Evolutionary conservation across 768 basidiomycete species (phyloP), one percentile per base, ranked within the genome.

Genomic region (Suillus weaverae): DNA sequence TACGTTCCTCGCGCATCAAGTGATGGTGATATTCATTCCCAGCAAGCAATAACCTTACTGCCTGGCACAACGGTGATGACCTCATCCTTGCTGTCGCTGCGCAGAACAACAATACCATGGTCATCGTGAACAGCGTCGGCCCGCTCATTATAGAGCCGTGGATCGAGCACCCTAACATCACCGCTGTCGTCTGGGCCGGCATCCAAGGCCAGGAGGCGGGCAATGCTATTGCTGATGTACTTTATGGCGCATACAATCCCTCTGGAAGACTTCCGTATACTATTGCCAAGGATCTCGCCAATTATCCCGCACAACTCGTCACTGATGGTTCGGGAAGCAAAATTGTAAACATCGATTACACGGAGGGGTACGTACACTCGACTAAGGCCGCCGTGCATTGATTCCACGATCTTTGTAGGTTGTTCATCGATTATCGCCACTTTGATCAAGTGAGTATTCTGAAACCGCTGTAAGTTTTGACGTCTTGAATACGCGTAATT

Each of bases 101-200:
- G 10, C 80, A 83, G 69, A 87, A 88, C 74, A 82, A 76, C 62
- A 73, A 73, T 38, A 73, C 72, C 16, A 68, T 76, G 43, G 75
- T 76, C 3, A 63, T 76, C 18, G 64, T 74, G 16, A 71, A 76
- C 62, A 84, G 83, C 30, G 85, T 86, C 16, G 87, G 87, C 75
- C 86, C 86, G 0, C 71, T 89, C 60, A 85, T 86, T 60, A 60
- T 86, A 30, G 86, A 89, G 71, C 81, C 83, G 2, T 91, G 90
- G 90, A 86, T 89, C 59, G 85, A 89, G 9, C 84, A 90, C 72
- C 86, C 87, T 4, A 92, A 92, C 67, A 81, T 92, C 56, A 89
- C 88, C 36, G 89, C 87, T n/a, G 86, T 89, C 68, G 26, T 88
- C 5, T 91, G 89, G 89, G 88, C 89, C 6, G 88, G 89, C 32